Conservation (phyloP, 1,284 basidiomycete genomes). For the Cutaneotrichosporon cutaneum region DNA sequence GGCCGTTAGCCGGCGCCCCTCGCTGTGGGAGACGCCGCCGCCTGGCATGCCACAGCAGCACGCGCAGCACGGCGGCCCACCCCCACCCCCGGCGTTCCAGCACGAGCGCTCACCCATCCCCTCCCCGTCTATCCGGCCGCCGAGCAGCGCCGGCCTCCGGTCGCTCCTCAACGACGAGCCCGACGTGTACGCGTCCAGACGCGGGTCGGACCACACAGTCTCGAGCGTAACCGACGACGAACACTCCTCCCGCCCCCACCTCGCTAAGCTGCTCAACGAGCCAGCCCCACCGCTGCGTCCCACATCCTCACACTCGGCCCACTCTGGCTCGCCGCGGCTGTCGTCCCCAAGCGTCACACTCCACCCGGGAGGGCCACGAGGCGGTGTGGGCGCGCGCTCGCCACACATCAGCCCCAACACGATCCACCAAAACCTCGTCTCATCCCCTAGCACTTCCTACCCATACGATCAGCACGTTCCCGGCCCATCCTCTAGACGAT, state of each 20-base stretch:
- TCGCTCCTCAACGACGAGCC: constrained; percentile 21
- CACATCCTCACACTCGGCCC: constrained; percentile 13
- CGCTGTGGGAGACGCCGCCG: constrained; percentile 20
- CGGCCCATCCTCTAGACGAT: constrained; percentile 21
- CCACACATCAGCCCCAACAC: constrained; percentile 15
- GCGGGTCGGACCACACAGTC: constrained; percentile 18
- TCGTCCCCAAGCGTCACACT: constrained; percentile 17
- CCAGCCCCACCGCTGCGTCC: constrained; percentile 20
- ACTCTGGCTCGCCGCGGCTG: constrained; percentile 13
- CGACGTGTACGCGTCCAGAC: constrained; percentile 9
- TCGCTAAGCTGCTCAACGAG: constrained; percentile 38
- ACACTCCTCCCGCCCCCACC: constrained; percentile 13
- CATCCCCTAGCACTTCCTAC: constrained; percentile 6
- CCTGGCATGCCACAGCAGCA: constrained; percentile 5
- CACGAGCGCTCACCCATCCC: constrained; percentile 10
- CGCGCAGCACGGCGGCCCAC: neutral
- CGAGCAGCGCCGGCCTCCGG: constrained; percentile 17
- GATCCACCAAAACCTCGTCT: constrained; percentile 1
- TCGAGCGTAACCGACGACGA: constrained; percentile 20
- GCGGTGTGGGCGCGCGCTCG: constrained; percentile 8
- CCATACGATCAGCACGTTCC: constrained; percentile 4
- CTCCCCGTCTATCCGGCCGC: constrained; percentile 17
- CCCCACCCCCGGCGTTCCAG: constrained; percentile 15
- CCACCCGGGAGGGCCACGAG: constrained; percentile 12
- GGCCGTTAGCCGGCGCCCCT: constrained; percentile 24